Conservation (phyloP, 106 monocot species). For the Phalaenopsis aphrodite region DNA sequence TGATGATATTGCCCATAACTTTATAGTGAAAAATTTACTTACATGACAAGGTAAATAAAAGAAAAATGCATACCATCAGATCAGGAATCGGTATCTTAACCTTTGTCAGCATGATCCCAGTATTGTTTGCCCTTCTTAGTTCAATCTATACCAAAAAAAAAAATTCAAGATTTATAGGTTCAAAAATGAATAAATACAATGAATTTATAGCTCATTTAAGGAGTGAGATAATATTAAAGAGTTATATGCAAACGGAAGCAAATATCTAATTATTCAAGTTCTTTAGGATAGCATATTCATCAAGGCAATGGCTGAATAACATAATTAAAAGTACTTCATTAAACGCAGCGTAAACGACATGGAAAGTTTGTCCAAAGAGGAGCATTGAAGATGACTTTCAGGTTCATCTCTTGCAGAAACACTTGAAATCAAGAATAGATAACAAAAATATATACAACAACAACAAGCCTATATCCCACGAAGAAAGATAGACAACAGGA, state of each 20-base stretch:
- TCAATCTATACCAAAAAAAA: conserved; percentile 4
- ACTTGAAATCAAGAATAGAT: not conserved
- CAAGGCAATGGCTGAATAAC: not conserved
- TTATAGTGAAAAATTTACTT: not conserved
- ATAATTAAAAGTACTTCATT: not conserved
- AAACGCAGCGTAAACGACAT: not conserved
- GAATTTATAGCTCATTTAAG: not conserved
- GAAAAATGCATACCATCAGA: conserved; percentile 5
- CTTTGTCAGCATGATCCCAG: conserved; percentile 14
- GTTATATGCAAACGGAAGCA: not conserved
- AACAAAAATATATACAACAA: not conserved
- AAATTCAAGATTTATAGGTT: conserved; percentile 1
- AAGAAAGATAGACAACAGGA: too few species aligned
- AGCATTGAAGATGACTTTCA: not conserved
- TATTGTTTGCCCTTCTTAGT: conserved; percentile 12
- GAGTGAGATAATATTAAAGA: not conserved
- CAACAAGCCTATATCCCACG: too few species aligned
- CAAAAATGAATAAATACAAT: not conserved
- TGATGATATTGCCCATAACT: not conserved
- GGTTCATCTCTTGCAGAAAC: not conserved
- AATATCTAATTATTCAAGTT: not conserved
- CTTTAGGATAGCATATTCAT: not conserved
- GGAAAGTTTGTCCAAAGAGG: not conserved
- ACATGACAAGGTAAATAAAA: not conserved
- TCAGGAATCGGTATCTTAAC: conserved; percentile 14